Percentiles rank a stretch among this genome's conserved stretches.
Conservation (phyloP, 2,329 filamentous ascomycete genomes). For the Aspergillus sp. region DNA sequence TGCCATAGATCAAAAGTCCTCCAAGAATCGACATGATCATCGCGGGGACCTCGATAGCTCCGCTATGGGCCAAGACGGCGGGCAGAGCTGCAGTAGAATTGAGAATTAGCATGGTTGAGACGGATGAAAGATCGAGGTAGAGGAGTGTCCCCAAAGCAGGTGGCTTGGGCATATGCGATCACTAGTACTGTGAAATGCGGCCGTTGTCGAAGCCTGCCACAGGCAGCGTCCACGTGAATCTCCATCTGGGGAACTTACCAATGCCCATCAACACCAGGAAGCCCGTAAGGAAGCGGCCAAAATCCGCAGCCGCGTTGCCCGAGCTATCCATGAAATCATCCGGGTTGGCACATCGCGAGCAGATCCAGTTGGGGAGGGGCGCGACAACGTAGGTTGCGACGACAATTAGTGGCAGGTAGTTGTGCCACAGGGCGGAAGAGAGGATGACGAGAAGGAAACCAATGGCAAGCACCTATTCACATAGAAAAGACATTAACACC, state of each 20-base stretch:
- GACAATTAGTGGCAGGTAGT: conserved; percentile 92
- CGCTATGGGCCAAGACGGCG: conserved; percentile 80
- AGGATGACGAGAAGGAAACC: conserved; percentile 99
- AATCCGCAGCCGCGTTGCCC: conserved; percentile 81
- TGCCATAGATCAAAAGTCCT: conserved; percentile 92
- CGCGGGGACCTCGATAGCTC: conserved; percentile 76
- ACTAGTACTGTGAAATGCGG: neutral
- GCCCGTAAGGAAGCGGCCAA: conserved; percentile 90
- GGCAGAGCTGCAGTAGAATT: conserved; percentile 67
- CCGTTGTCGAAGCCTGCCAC: too few species aligned
- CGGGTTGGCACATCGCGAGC: conserved; percentile 78
- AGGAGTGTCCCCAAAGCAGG: neutral
- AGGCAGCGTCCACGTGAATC: too few species aligned
- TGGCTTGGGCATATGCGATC: neutral
- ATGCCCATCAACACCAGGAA: conserved; percentile 98
- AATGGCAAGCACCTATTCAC: conserved; percentile 76
- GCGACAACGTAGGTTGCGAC: conserved; percentile 94
- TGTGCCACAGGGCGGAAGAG: conserved; percentile 90
- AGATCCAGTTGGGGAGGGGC: conserved; percentile 95
- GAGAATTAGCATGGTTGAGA: neutral
- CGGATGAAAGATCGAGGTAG: neutral
- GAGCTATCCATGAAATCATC: conserved; percentile 93
- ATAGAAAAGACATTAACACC: conserved; percentile 2
- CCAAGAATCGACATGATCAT: conserved; percentile 95
- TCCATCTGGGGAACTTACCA: conserved; percentile 59